A percentile compares a stretch with the other conserved stretches of the same genome.
These are phyloP conservation scores for Bacterosira constricta DNA, from an alignment of 108 stramenopile genomes.

Conservation along the genomic window DNA sequence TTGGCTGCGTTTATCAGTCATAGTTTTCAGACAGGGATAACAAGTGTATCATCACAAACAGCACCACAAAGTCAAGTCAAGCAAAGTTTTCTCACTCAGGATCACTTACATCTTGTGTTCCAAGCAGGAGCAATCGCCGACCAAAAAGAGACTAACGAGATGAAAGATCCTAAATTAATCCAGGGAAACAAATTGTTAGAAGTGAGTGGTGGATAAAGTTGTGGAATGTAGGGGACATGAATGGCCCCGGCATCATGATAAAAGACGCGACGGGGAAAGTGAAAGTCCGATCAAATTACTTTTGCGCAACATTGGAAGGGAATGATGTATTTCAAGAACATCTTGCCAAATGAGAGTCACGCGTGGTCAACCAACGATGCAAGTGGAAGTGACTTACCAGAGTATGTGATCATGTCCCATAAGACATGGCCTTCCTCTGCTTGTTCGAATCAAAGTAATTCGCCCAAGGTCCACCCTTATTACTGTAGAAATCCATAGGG, in stretches of 20 bases:
- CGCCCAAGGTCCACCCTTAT: conserved; percentile 91
- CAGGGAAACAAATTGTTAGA: too few species aligned
- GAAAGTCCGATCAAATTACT: conserved; percentile 41
- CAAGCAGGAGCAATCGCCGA: background rate
- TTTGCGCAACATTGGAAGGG: conserved; percentile 54
- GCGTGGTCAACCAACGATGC: background rate
- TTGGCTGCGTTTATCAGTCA: conserved; percentile 26
- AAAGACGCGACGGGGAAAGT: conserved; percentile 45
- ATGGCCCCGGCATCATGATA: conserved; percentile 37
- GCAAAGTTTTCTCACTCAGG: background rate
- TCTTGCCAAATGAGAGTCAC: conserved; percentile 55
- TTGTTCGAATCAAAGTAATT: conserved; percentile 84
- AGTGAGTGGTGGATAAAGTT: too few species aligned
- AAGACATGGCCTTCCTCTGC: conserved; percentile 35
- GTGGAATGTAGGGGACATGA: conserved; percentile 41
- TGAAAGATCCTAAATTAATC: too few species aligned
- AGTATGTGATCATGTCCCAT: conserved; percentile 12
- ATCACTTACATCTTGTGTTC: background rate
- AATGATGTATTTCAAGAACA: conserved; percentile 25
- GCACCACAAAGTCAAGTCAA: background rate
- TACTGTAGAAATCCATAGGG: conserved; percentile 97
- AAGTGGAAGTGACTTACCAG: background rate
- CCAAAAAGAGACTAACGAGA: background rate
- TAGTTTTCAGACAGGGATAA: conserved; percentile 37
- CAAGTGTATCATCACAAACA: conserved; percentile 20